These are phyloP conservation scores for Ailanthus altissimus DNA, from an alignment of 345 rosid species.

Conservation along the genomic window DNA sequence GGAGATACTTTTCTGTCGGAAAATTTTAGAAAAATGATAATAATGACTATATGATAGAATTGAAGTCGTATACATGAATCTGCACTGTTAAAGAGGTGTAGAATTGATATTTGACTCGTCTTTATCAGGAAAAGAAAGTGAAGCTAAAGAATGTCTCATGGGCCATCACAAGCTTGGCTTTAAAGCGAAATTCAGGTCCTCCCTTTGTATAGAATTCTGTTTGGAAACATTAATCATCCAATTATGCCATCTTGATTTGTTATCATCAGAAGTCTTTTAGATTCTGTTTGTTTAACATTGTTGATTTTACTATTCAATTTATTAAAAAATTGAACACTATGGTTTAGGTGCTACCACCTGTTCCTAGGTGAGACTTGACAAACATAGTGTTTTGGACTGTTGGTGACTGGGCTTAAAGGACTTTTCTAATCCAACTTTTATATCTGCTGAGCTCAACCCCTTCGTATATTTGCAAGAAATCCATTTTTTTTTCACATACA, in stretches of 20 bases:
- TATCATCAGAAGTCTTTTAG: not conserved
- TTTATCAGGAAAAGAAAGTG: slow-evolving; percentile 58
- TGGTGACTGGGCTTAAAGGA: not conserved
- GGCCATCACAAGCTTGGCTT: slow-evolving; percentile 77
- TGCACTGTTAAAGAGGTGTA: slow-evolving; percentile 11
- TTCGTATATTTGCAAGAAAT: not conserved
- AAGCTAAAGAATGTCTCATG: slow-evolving; percentile 85
- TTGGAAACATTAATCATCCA: not conserved
- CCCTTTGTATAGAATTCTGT: slow-evolving; percentile 13
- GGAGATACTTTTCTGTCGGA: not conserved
- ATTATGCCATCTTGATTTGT: not conserved
- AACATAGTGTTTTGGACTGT: not conserved
- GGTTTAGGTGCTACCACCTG: not conserved
- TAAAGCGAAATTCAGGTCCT: slow-evolving; percentile 74
- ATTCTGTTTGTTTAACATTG: slow-evolving; percentile 4
- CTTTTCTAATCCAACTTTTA: too few relatives aligned
- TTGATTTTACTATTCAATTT: not conserved
- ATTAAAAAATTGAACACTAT: not conserved
- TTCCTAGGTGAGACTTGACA: not conserved
- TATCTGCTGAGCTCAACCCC: not conserved
- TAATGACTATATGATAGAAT: not conserved
- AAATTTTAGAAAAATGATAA: not conserved
- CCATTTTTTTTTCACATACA: not conserved
- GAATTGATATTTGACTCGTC: slow-evolving; percentile 26
- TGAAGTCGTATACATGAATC: not conserved